Evolutionary conservation across 1,139 yeast species (phyloP), one percentile per base, ranked within the genome.

Genomic region (Hanseniaspora uvarum): DNA sequence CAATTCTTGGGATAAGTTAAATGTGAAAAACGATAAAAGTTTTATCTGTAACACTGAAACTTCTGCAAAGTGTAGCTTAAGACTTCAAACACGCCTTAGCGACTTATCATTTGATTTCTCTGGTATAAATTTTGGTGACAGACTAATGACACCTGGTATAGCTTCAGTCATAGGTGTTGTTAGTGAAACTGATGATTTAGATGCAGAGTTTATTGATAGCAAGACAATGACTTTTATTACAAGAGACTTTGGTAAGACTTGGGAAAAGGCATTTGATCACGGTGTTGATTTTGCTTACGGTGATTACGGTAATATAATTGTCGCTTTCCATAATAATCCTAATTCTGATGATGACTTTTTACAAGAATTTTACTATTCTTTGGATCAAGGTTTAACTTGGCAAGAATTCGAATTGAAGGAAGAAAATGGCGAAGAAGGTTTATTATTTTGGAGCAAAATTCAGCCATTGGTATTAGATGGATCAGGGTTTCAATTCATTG

Each of bases 311-410:
- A 86, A 86, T 64, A 66, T 86, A 5, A 75, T 86, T 44, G 70
- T 85, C 1, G 86, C 88, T 2, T 70, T 79, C 6, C 65, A 65
- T 47, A 67, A 62, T 11, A 59, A 59, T 19, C 61, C 67, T 28
- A 61, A 68, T 8, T 58, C 67, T 10, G 66, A 63, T 51, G 57
- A 55, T 11, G 61, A 66, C 44, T 59, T 63, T 5, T 60, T 63
- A 14, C 59, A 69, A 5, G 68, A 64, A n/a, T 64, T 79, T 43
- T 72, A 71, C 57, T 87, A 73, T 61, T 85, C 95, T 0, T 65
- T 83, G 43, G 88, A 87, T 63, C 92, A 86, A 64, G 96, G 95
- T 36, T 63, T 69, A 19, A 67, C 80, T 1, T 88, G 94, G 94
- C 60, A 66, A 1, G 70, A 71, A 24, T 66, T 72, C 26, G 70